A percentile compares a stretch with the other conserved stretches of the same genome.
Conservation (phyloP, 2,329 filamentous ascomycete species). For the Monosporascus sp. region DNA sequence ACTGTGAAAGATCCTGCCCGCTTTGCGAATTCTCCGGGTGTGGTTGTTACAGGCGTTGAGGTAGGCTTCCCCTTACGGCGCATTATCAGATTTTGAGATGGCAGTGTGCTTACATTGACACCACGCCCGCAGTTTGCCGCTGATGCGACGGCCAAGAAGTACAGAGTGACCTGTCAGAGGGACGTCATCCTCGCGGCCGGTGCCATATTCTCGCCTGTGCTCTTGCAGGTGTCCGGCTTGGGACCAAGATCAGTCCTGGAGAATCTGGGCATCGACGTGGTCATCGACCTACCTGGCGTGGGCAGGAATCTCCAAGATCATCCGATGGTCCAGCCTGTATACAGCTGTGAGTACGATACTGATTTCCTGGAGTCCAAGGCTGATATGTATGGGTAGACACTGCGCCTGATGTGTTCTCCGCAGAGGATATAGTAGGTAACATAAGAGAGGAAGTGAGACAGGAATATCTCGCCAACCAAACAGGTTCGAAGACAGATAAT, state of each 20-base stretch:
- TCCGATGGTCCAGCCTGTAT: slow-evolving; percentile 22
- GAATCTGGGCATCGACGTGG: slow-evolving; percentile 21
- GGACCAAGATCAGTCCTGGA: slow-evolving; percentile 23
- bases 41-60: slow-evolving; percentile 31
- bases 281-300: slow-evolving; percentile 27
- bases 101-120: neutral
- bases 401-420: slow-evolving; percentile 19
- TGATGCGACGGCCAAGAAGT: slow-evolving; percentile 12
- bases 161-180: slow-evolving; percentile 20
- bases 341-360: slow-evolving; percentile 13
- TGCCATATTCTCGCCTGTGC: slow-evolving; percentile 24
- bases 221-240: slow-evolving; percentile 30
- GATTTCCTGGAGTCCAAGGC: neutral
- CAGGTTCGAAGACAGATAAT: slow-evolving; percentile 9
- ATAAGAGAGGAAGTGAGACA: slow-evolving; percentile 12
- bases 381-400: slow-evolving; percentile 12
- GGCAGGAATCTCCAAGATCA: slow-evolving; percentile 29
- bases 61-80: slow-evolving; percentile 16
- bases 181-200: slow-evolving; percentile 28
- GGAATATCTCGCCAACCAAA: slow-evolving; percentile 21
- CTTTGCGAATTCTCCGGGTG: slow-evolving; percentile 5
- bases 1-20: slow-evolving; percentile 6
- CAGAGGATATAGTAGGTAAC: slow-evolving; percentile 19
- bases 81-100: neutral
- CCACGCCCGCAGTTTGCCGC: slow-evolving; percentile 20